Conservation (phyloP, 2,329 filamentous ascomycete species). For the Fonsecaea nubica region DNA sequence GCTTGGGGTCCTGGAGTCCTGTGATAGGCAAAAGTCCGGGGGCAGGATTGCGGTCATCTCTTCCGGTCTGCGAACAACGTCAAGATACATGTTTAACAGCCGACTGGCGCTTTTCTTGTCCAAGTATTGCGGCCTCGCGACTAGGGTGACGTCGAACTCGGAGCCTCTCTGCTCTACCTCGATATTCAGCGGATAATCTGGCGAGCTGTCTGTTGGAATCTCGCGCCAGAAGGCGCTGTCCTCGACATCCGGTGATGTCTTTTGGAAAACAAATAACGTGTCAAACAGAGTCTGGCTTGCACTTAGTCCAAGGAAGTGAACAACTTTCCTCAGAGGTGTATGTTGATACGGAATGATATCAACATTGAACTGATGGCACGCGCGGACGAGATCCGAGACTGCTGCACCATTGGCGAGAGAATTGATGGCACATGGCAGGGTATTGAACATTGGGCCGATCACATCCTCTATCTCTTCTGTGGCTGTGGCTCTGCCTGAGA, state of each 20-base stretch:
- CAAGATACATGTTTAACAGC: constrained; percentile 53
- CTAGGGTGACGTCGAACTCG: constrained; percentile 63
- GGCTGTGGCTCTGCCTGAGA: constrained; percentile 77
- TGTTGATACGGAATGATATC: constrained; percentile 75
- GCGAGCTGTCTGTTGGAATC: constrained; percentile 55
- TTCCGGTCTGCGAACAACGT: constrained; percentile 21
- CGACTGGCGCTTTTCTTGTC: constrained; percentile 45
- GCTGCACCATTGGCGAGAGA: constrained; percentile 53
- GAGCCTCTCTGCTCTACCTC: constrained; percentile 67
- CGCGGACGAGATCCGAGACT: constrained; percentile 66
- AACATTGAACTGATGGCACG: constrained; percentile 75
- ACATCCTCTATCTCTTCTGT: constrained; percentile 69
- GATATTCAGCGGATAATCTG: constrained; percentile 79
- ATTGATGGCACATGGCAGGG: constrained; percentile 71
- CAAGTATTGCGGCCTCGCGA: constrained; percentile 60
- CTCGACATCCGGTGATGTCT: constrained; percentile 46
- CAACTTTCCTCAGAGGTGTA: constrained; percentile 77
- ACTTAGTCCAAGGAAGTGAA: constrained; percentile 73
- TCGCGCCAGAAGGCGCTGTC: constrained; percentile 61
- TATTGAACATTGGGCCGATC: constrained; percentile 89
- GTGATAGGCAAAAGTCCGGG: constrained; percentile 17
- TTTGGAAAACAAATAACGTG: constrained; percentile 81
- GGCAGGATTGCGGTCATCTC: constrained; percentile 12
- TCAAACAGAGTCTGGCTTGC: constrained; percentile 72
- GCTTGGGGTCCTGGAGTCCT: not conserved